Evolutionary conservation across 1,284 basidiomycete genomes (phyloP).

Genomic region (Ceratobasidium sp.): DNA sequence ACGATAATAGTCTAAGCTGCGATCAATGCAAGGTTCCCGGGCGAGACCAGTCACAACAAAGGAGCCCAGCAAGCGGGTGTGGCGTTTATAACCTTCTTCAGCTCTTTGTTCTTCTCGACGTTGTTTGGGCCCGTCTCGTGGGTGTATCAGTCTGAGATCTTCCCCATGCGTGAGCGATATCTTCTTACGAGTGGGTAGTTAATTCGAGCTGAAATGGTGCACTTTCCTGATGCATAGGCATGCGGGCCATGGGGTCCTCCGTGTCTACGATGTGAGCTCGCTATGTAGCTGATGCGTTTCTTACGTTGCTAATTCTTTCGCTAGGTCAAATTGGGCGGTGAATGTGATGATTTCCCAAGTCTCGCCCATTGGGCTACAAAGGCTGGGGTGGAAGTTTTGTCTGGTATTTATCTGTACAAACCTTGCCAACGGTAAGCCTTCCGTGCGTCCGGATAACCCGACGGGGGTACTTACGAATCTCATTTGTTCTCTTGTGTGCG

Average conservation of each 20-base stretch:
- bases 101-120: conserved; percentile 16
- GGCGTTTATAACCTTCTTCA: conserved; percentile 26
- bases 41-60: not conserved
- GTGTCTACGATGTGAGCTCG: conserved; percentile 47
- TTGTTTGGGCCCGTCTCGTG: conserved; percentile 48
- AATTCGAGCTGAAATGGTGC: no score
- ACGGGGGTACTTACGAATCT: not conserved
- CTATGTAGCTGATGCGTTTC: no score
- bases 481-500: not conserved
- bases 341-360: conserved; percentile 47
- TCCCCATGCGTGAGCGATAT: conserved; percentile 50
- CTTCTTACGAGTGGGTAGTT: not conserved
- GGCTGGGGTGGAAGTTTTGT: conserved; percentile 50
- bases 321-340: conserved; percentile 48
- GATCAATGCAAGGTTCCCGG: conserved; percentile 14
- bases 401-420: conserved; percentile 46
- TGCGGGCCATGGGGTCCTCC: conserved; percentile 50
- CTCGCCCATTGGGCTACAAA: conserved; percentile 46
- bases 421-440: conserved; percentile 7
- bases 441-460: no score
- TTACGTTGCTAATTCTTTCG: no score
- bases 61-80: conserved; percentile 5
- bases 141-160: conserved; percentile 55
- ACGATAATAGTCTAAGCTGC: not conserved
- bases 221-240: not conserved